phyloP scores from a whole-genome alignment of 164 flowering plant species.

The Dillenia turbinata region DNA sequence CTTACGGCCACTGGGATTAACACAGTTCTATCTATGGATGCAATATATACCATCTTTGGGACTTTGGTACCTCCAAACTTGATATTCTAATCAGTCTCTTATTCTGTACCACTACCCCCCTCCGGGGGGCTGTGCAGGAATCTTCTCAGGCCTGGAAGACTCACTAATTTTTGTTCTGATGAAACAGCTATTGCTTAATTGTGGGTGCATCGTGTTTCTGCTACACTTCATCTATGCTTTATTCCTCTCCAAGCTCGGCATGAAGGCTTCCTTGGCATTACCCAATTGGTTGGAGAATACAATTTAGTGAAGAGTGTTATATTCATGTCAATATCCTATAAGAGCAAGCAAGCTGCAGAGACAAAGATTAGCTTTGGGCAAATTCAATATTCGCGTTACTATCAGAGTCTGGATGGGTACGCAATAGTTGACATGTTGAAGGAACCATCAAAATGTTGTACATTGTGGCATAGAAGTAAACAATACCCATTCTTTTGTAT shows the following conservation, averaged over 20 bases:
- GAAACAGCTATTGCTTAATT: conserved; percentile 73
- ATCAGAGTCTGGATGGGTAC: no score
- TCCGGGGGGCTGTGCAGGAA: not conserved
- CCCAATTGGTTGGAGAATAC: conserved; percentile 82
- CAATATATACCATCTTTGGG: conserved; percentile 71
- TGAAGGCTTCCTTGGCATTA: conserved; percentile 57
- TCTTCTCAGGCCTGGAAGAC: not conserved
- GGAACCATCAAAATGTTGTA: no score
- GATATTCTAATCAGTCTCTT: not conserved
- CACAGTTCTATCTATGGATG: conserved; percentile 67
- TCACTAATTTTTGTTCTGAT: conserved; percentile 11
- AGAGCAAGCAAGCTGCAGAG: no score
- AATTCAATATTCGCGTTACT: no score
- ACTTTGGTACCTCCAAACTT: conserved; percentile 40
- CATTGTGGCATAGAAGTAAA: no score
- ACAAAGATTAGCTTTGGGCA: no score
- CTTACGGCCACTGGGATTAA: conserved; percentile 62
- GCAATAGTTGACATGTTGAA: no score
- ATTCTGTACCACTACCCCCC: not conserved
- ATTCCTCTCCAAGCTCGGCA: conserved; percentile 73
- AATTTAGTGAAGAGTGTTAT: conserved; percentile 7
- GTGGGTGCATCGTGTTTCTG: conserved; percentile 75
- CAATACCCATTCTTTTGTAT: no score
- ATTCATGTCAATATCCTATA: no score
- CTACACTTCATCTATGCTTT: conserved; percentile 76